Percentiles rank a stretch among this genome's conserved stretches.
Conservation (phyloP, 805 yeast genomes). For the Myxozyma melibiosi region DNA sequence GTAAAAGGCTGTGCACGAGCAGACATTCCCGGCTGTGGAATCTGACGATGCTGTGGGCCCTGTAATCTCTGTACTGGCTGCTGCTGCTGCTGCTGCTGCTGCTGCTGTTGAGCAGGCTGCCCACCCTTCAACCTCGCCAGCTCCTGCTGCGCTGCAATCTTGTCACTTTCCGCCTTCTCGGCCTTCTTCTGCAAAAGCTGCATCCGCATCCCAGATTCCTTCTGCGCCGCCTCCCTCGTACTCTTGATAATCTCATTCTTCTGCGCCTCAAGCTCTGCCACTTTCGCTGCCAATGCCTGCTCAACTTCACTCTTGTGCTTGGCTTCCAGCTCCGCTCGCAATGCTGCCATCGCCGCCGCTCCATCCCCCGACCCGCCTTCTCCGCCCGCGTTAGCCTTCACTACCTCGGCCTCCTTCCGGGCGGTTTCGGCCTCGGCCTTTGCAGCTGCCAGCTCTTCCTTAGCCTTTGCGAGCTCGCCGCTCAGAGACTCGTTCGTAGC, state of each 20-base stretch:
- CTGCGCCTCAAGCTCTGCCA: constrained; percentile 47
- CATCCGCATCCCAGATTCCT: constrained; percentile 61
- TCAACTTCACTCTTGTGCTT: constrained; percentile 38
- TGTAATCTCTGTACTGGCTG: constrained; percentile 1
- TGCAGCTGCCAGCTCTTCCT: constrained; percentile 15
- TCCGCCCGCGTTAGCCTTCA: constrained; percentile 1
- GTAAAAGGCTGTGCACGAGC: not conserved
- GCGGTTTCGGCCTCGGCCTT: constrained; percentile 29
- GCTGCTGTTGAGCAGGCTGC: constrained; percentile 1
- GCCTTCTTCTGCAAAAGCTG: constrained; percentile 57
- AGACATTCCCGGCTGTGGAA: not conserved
- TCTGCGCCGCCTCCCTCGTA: constrained; percentile 54
- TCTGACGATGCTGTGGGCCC: not conserved
- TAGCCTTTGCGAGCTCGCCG: constrained; percentile 17
- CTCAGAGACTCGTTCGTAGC: constrained; percentile 1
- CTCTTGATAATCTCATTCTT: constrained; percentile 48
- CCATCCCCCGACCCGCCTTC: not conserved
- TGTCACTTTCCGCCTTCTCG: constrained; percentile 53
- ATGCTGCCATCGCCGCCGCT: not conserved
- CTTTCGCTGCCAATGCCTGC: constrained; percentile 24
- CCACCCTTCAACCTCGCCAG: constrained; percentile 35
- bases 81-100: constrained; percentile 9
- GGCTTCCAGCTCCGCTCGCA: constrained; percentile 34
- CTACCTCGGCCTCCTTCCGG: constrained; percentile 38
- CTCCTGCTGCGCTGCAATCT: constrained; percentile 25